These are phyloP conservation scores for Hymenochaete sp. DNA, from an alignment of 1,284 basidiomycete species.

Conservation along the genomic window DNA sequence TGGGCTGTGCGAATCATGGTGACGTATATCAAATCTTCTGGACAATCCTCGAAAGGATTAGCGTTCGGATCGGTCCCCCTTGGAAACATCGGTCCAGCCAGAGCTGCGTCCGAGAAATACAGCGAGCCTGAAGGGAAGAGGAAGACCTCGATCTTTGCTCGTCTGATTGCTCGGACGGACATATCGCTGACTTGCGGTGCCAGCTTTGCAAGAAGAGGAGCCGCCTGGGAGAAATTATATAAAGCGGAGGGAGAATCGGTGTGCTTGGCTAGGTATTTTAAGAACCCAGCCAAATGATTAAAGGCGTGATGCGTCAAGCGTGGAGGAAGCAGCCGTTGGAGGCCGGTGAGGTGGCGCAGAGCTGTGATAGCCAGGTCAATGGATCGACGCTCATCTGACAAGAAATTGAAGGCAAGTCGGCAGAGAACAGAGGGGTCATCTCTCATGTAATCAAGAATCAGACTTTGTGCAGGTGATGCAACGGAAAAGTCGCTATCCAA, in stretches of 20 bases:
- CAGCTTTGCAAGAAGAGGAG: slow-evolving; percentile 52
- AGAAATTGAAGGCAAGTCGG: slow-evolving; percentile 54
- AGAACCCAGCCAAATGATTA: slow-evolving; percentile 62
- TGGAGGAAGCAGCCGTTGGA: slow-evolving; percentile 49
- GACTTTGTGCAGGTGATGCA: slow-evolving; percentile 46
- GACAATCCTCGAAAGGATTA: slow-evolving; percentile 41
- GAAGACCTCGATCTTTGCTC: slow-evolving; percentile 65
- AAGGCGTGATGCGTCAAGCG: slow-evolving; percentile 58
- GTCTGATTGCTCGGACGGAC: slow-evolving; percentile 64
- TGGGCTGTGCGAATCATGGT: slow-evolving; percentile 65
- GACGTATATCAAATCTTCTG: slow-evolving; percentile 43
- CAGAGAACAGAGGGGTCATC: slow-evolving; percentile 62
- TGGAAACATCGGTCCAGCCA: slow-evolving; percentile 53
- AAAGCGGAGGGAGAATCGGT: slow-evolving; percentile 35
- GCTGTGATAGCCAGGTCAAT: slow-evolving; percentile 38
- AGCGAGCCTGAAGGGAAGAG: slow-evolving; percentile 62
- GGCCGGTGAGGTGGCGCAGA: slow-evolving; percentile 47
- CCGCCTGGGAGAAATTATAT: slow-evolving; percentile 43
- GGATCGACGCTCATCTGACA: slow-evolving; percentile 42
- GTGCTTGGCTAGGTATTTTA: slow-evolving; percentile 51
- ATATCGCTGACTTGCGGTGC: slow-evolving; percentile 60
- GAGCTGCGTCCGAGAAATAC: slow-evolving; percentile 52
- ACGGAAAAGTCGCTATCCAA: slow-evolving; percentile 48
- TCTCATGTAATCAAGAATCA: slow-evolving; percentile 62
- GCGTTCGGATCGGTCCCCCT: slow-evolving; percentile 29